Conservation (phyloP, 1,284 basidiomycete genomes). For the Ceratobasidium sp. region DNA sequence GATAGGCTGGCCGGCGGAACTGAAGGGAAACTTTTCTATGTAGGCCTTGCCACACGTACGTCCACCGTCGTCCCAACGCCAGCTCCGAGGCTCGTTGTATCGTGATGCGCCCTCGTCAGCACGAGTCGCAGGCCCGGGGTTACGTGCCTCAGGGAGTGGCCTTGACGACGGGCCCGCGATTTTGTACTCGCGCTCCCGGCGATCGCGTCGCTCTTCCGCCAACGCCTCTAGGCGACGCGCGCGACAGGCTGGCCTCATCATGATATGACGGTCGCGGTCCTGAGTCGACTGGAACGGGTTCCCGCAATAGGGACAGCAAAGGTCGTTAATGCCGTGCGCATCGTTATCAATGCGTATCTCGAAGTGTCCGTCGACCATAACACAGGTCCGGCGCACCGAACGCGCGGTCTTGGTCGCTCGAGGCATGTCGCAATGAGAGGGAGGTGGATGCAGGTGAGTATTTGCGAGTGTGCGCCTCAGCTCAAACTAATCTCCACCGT, state of each 20-base stretch:
- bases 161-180: constrained; percentile 5
- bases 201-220: background rate
- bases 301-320: too few relatives aligned
- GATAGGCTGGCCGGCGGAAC: constrained; percentile 19
- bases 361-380: background rate
- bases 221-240: background rate
- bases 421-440: background rate
- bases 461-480: too few relatives aligned
- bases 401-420: background rate
- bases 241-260: constrained; percentile 4
- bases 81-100: constrained; percentile 1
- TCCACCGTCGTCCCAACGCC: background rate
- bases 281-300: too few relatives aligned
- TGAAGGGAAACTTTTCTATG: constrained; percentile 9
- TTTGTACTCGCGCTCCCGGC: constrained; percentile 2
- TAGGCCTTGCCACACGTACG: background rate
- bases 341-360: too few relatives aligned
- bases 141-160: too few relatives aligned
- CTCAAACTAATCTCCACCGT: too few relatives aligned
- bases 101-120: background rate
- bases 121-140: background rate
- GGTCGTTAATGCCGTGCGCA: too few relatives aligned
- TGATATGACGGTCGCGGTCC: constrained; percentile 16
- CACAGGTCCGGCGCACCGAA: background rate
- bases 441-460: too few relatives aligned